Evolutionary conservation across 179 eudicot species (phyloP).

Genomic region (Beta lomatogona): DNA sequence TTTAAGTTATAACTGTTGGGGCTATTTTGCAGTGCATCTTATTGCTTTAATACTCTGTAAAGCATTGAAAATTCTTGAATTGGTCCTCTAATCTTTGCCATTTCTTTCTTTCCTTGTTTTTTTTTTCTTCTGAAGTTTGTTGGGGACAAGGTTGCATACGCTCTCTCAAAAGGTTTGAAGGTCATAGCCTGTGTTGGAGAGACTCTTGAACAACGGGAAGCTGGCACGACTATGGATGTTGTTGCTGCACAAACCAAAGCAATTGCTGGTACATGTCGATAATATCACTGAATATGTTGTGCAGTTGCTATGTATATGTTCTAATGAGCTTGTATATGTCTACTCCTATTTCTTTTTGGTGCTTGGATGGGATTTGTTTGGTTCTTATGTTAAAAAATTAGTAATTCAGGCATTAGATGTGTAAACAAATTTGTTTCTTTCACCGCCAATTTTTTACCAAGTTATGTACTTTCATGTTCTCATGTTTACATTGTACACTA

Average conservation of each 20-base stretch:
- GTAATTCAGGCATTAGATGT: neutral
- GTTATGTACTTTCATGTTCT: neutral
- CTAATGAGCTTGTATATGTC: too few relatives aligned
- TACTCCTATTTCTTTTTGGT: neutral
- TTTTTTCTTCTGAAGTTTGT: conserved; percentile 57
- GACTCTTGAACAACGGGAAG: conserved; percentile 91
- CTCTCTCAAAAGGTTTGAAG: conserved; percentile 84
- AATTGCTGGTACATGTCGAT: conserved; percentile 58
- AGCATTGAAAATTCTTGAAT: neutral
- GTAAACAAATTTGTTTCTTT: neutral
- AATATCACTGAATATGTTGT: neutral
- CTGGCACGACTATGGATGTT: conserved; percentile 85
- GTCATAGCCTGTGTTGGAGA: conserved; percentile 98
- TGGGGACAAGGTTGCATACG: conserved; percentile 94
- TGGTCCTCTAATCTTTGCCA: neutral
- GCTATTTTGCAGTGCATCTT: neutral
- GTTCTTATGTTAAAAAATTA: neutral
- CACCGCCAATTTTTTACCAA: neutral
- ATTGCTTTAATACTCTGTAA: neutral
- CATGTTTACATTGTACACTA: neutral
- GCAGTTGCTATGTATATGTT: neutral
- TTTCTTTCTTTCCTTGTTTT: neutral
- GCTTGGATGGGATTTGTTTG: neutral
- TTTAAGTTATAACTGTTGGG: neutral
- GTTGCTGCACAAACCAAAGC: conserved; percentile 96